Evolutionary conservation across 2,329 filamentous ascomycete genomes (phyloP), one percentile per base, ranked within the genome.

Genomic region (Macrophomina phaseolina): DNA sequence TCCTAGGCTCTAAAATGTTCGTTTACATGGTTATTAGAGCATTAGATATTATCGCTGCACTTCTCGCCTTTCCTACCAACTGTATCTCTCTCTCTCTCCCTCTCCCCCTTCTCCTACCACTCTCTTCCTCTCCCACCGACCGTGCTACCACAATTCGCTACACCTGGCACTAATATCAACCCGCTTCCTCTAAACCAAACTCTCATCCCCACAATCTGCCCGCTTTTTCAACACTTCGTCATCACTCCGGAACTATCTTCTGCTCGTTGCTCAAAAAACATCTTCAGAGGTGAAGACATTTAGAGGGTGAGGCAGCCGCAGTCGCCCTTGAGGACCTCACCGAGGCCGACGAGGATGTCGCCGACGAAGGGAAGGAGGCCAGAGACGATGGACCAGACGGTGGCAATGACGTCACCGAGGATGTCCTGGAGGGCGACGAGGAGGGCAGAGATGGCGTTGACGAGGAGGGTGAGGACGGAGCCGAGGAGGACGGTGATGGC

Each of bases 331-430:
- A 68, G 63, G 67, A 68, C 38, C 18, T 66, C 64, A 32, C 67
- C 67, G 34, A 68, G 67, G 52, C 67, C 67, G 58, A 63, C 38
- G 40, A 68, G 67, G 64, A 68, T 23, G 52, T 64, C 58, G 32
- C 67, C 67, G 52, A 68, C 67, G 49, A 49, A 52, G 58, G 64
- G 56, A 30, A 68, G 49, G 42, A 68, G 38, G 58, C 38, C 38
- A 30, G 55, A 53, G 56, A 68, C 52, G 45, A 68, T 52, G 56
- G 49, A 42, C 55, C 55, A 61, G 56, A 68, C 64, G 55, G 62
- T 64, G 38, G 46, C 36, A 8, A 66, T 34, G 64, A 68, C 58
- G 64, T 60, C 55, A 30, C 67, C 67, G 46, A 67, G 48, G 49
- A 68, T 45, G 49, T 56, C 42, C 64, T 53, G 55, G 51, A 68